Conservation (phyloP, 352 stramenopile species). For the Phytophthora ohioensis region DNA sequence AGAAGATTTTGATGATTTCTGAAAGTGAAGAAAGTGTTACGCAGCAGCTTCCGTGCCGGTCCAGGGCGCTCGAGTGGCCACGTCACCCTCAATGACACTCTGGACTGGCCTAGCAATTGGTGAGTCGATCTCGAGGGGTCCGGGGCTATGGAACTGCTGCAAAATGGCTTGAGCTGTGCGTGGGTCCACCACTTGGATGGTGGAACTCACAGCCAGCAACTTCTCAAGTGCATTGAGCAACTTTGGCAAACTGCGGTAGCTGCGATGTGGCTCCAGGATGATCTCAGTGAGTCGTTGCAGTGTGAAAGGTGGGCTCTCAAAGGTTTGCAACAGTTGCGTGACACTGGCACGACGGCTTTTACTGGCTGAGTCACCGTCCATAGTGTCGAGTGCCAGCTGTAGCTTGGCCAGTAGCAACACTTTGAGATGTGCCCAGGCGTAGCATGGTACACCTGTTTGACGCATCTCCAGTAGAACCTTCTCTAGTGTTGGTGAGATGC, state of each 20-base stretch:
- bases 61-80: slow-evolving; percentile 61
- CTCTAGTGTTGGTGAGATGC: slow-evolving; percentile 60
- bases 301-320: slow-evolving; percentile 82
- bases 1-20: background rate
- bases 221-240: slow-evolving; percentile 88
- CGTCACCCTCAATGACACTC: slow-evolving; percentile 32
- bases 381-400: slow-evolving; percentile 60
- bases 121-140: slow-evolving; percentile 35
- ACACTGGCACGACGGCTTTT: slow-evolving; percentile 64
- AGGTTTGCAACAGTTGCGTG: slow-evolving; percentile 67
- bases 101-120: slow-evolving; percentile 26
- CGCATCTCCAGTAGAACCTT: slow-evolving; percentile 77
- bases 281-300: slow-evolving; percentile 85
- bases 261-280: slow-evolving; percentile 69
- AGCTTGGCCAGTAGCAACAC: slow-evolving; percentile 66
- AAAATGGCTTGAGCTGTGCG: slow-evolving; percentile 40
- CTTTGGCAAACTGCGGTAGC: slow-evolving; percentile 83
- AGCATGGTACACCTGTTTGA: slow-evolving; percentile 70
- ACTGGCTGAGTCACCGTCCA: slow-evolving; percentile 63
- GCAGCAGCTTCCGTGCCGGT: slow-evolving; percentile 30
- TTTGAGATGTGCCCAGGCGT: slow-evolving; percentile 81
- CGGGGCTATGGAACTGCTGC: slow-evolving; percentile 43
- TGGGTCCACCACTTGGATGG: slow-evolving; percentile 70
- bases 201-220: slow-evolving; percentile 75
- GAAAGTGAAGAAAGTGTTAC: background rate